These are phyloP conservation scores for Urtica urens DNA, from an alignment of 306 rosid genomes.

Conservation along the genomic window DNA sequence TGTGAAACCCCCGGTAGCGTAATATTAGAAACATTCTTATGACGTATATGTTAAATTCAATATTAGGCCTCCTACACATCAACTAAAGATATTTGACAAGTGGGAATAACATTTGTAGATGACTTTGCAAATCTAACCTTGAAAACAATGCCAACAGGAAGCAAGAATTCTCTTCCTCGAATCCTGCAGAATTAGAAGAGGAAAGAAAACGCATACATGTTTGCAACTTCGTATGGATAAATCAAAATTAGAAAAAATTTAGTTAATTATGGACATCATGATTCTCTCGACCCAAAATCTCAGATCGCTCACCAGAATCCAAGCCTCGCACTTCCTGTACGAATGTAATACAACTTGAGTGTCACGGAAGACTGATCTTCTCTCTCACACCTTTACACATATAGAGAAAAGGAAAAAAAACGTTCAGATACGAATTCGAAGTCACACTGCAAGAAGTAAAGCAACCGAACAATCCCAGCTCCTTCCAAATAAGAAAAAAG, in stretches of 20 bases:
- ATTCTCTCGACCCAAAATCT: slow-evolving; percentile 11
- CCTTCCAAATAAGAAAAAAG: not conserved
- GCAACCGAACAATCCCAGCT: not conserved
- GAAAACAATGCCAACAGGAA: slow-evolving; percentile 79
- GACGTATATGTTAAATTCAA: no score
- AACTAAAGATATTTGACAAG: no score
- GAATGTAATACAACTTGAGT: slow-evolving; percentile 67
- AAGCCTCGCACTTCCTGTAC: slow-evolving; percentile 81
- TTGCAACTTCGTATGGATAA: not conserved
- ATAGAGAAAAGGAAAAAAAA: not conserved
- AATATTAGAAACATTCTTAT: no score
- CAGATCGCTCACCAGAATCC: slow-evolving; percentile 72
- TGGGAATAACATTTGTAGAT: no score
- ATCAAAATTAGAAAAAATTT: not conserved
- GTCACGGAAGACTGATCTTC: slow-evolving; percentile 69
- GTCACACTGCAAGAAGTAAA: not conserved
- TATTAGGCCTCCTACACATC: no score
- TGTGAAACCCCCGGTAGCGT: no score
- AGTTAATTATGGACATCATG: slow-evolving; percentile 4
- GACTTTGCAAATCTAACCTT: no score
- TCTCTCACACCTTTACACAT: slow-evolving; percentile 58
- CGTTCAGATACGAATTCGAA: not conserved
- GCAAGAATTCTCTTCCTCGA: slow-evolving; percentile 75
- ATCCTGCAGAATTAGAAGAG: slow-evolving; percentile 50
- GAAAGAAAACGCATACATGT: no score